Evolutionary conservation across 2,329 filamentous ascomycete species (phyloP).

Genomic region (Alternaria postmessia): DNA sequence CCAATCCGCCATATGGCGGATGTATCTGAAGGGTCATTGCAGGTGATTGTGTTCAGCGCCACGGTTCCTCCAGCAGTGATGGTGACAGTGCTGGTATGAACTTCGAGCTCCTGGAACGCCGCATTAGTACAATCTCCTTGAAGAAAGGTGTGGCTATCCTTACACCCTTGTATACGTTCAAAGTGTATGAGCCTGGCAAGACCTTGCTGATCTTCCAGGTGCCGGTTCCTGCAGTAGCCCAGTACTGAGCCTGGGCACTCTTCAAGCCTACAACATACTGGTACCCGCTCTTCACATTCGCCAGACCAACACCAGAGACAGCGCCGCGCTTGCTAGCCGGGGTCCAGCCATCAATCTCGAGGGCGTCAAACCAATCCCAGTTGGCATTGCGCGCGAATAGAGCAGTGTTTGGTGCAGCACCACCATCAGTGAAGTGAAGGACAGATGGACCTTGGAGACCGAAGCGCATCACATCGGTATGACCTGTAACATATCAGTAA

Average conservation of each 20-base stretch:
- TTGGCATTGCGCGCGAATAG: conserved; percentile 35
- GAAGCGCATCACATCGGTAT: conserved; percentile 53
- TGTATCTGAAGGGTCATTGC: conserved; percentile 57
- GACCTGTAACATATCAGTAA: conserved; percentile 21
- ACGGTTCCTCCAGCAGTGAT: conserved; percentile 59
- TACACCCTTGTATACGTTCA: conserved; percentile 65
- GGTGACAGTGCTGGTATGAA: conserved; percentile 44
- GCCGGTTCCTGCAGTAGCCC: conserved; percentile 41
- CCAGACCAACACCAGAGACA: conserved; percentile 36
- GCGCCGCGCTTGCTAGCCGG: conserved; percentile 27
- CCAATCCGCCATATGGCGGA: conserved; percentile 67
- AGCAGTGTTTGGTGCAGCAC: conserved; percentile 46
- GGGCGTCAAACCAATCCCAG: conserved; percentile 32
- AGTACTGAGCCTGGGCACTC: conserved; percentile 51
- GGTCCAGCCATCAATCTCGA: conserved; percentile 35
- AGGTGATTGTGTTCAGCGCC: conserved; percentile 60
- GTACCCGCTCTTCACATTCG: conserved; percentile 52
- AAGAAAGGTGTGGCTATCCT: not conserved
- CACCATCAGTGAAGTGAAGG: conserved; percentile 51
- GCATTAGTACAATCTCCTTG: not conserved
- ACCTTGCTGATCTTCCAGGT: conserved; percentile 68
- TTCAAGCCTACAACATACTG: conserved; percentile 52
- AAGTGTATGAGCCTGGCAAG: conserved; percentile 70
- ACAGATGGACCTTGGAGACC: conserved; percentile 55
- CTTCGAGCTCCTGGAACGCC: conserved; percentile 30